Conservation (phyloP, 352 stramenopile species). For the Paralagenidium karlingii region DNA sequence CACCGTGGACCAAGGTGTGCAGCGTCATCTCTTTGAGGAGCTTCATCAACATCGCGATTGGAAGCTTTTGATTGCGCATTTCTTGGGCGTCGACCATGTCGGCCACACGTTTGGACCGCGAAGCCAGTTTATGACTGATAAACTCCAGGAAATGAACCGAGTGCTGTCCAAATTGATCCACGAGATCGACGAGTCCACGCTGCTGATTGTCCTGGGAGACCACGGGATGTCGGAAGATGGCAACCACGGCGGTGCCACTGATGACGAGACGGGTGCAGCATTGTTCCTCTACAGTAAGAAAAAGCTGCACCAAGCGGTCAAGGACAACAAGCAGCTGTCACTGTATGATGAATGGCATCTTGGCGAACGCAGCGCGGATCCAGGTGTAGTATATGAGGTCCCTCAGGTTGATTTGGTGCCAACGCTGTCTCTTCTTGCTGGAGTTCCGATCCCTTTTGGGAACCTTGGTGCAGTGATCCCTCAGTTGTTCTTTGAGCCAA, state of each 20-base stretch:
- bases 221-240: constrained; percentile 98
- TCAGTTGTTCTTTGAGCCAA: constrained; percentile 66
- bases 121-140: constrained; percentile 89
- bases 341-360: no score
- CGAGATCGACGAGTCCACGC: constrained; percentile 40
- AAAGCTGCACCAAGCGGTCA: constrained; percentile 4
- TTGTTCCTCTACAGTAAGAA: constrained; percentile 87
- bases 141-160: constrained; percentile 93
- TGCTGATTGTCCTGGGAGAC: constrained; percentile 93
- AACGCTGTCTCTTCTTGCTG: constrained; percentile 88
- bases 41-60: constrained; percentile 40
- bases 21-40: constrained; percentile 53
- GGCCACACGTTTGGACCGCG: constrained; percentile 95
- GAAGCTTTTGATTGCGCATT: constrained; percentile 78
- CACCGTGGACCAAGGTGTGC: constrained; percentile 94
- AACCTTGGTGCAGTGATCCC: constrained; percentile 91
- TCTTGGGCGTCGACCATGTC: constrained; percentile 95
- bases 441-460: constrained; percentile 92
- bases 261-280: constrained; percentile 92
- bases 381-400: constrained; percentile 42
- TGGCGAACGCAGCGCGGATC: background rate
- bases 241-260: constrained; percentile 94
- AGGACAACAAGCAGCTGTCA: no score
- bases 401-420: constrained; percentile 95
- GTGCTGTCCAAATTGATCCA: constrained; percentile 69